Conservation (phyloP, 371 early-diverging fungal genomes). For the Apophysomyces elegans region DNA sequence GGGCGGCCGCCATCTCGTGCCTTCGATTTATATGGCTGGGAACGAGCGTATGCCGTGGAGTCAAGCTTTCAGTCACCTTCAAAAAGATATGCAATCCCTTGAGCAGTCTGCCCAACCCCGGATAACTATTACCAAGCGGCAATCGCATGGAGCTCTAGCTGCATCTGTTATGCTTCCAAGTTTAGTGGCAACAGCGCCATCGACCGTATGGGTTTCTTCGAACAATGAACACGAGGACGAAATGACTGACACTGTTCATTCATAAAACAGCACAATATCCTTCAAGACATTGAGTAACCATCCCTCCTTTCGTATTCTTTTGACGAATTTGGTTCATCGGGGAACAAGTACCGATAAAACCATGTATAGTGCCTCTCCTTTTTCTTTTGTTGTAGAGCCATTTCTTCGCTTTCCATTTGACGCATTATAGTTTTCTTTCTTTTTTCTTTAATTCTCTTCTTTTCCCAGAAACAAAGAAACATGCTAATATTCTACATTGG, state of each 20-base stretch:
- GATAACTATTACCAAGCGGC: too few relatives aligned
- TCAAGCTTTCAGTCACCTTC: not conserved
- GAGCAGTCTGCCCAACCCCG: not conserved
- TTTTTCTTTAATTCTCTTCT: not conserved
- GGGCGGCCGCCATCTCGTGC: conserved; percentile 16
- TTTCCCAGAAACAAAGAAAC: too few relatives aligned
- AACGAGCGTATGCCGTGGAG: conserved; percentile 26
- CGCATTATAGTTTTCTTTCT: not conserved
- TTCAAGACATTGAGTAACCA: not conserved
- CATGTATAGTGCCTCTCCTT: not conserved
- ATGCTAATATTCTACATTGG: too few relatives aligned
- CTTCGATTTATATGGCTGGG: conserved; percentile 42
- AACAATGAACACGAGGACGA: conserved; percentile 22
- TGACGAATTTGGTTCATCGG: not conserved
- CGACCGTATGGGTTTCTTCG: conserved; percentile 17
- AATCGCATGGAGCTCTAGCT: conserved; percentile 3
- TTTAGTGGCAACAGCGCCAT: conserved; percentile 22
- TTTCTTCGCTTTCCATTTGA: not conserved
- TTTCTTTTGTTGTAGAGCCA: not conserved
- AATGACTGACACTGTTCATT: conserved; percentile 5
- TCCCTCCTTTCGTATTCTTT: conserved; percentile 17
- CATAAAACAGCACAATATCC: too few relatives aligned
- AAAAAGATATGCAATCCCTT: conserved; percentile 16
- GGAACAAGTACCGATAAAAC: not conserved
- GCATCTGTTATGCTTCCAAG: conserved; percentile 24